Base-by-base conservation (phyloP, 257 asterid species). In the Forsythia viridissima region DNA sequence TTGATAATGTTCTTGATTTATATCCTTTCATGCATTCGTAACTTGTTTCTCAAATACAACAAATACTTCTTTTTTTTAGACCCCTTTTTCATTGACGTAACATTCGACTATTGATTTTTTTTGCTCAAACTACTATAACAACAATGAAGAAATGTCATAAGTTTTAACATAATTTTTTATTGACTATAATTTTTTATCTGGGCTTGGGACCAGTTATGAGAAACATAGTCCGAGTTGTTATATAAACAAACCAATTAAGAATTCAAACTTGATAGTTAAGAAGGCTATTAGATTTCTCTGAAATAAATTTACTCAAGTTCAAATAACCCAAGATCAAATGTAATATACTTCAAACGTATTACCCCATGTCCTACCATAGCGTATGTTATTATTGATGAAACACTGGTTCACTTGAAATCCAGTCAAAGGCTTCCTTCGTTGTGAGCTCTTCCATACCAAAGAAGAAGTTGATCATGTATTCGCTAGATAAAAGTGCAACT, bases 101-200 rank as follows among this genome's bases (percentile, higher is more conserved):
- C 90, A 89, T 7, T 83, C 72, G 3, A 89, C 72, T 0, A 82
- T 86, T 0, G 87, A 38, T 3, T 71, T 11, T 68, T 85, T 80
- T n/a, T 59, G 21, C 57, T 85, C 85, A 37, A 1, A 40, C 86
- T 85, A 24, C 16, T 3, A 12, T 11, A 12, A 52, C 6, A 61
- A 21, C 5, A 20, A 21, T 21, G 37, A 61, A 59, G 34, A 59
- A 7, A 0, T 15, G 4, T n/a, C 36, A 15, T 52, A 52, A 5
- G 4, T 43, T 13, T 1, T 8, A 0, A 52, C 20, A 13, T 52
- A 5, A 52, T 52, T 52, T 4, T 43, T 48, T 48, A 4, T 11
- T 15, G 20, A 51, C n/a, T 4, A 2, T 44, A 44, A 44, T 44
- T 8, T 43, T 43, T 43, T 43, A 43, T 43, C 7, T 12, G 48